phyloP scores from a whole-genome alignment of 192 early-diverging fungal genomes.

The Chytriomyces sp. region DNA sequence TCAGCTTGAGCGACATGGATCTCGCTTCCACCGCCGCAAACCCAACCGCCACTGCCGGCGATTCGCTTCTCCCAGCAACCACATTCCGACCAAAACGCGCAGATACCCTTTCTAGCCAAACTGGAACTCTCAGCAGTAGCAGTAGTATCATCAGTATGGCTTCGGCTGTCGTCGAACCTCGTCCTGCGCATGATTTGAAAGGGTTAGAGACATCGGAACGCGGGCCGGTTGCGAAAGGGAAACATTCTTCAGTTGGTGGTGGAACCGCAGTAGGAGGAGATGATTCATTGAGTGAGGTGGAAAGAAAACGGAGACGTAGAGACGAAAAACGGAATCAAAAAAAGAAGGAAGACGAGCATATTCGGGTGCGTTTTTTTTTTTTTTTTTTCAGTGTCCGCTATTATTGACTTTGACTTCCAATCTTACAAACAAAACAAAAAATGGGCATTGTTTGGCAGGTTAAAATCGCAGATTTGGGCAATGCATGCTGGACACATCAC shows the following conservation, averaged over 20 bases:
- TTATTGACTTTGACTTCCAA: no score
- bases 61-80: not conserved
- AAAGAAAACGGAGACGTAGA: constrained; percentile 41
- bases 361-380: constrained; percentile 25
- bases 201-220: constrained; percentile 15
- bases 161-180: not conserved
- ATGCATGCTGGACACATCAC: constrained; percentile 94
- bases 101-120: constrained; percentile 17
- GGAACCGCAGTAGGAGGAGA: not conserved
- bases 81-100: constrained; percentile 26
- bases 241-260: not conserved
- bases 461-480: constrained; percentile 98
- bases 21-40: not conserved
- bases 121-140: not conserved
- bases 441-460: constrained; percentile 50
- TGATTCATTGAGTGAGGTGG: constrained; percentile 22
- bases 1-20: constrained; percentile 20
- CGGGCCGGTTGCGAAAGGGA: constrained; percentile 30
- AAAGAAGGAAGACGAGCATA: constrained; percentile 46
- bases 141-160: constrained; percentile 2
- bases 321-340: constrained; percentile 41
- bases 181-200: constrained; percentile 3
- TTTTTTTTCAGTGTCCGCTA: no score
- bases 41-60: not conserved
- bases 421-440: no score